Evolutionary conservation across 768 basidiomycete genomes (phyloP).

Genomic region (Cystobasidium onofrii): DNA sequence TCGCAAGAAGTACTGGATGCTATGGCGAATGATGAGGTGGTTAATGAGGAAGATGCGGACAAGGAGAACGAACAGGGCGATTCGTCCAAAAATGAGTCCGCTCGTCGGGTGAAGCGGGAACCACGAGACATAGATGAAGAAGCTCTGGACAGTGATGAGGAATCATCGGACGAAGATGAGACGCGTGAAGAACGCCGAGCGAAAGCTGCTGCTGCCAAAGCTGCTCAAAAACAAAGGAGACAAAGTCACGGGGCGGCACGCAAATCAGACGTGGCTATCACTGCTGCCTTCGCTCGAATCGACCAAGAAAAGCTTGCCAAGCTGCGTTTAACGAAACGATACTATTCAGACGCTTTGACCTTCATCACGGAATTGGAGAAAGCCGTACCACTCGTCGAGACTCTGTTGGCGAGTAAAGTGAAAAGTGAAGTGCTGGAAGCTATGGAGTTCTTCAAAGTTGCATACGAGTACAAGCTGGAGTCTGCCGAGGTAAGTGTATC

Average conservation of each 20-base stretch:
- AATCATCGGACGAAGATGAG: slow-evolving; percentile 35
- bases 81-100: slow-evolving; percentile 46
- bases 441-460: slow-evolving; percentile 71
- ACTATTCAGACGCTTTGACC: slow-evolving; percentile 70
- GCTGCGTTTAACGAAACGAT: slow-evolving; percentile 69
- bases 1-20: slow-evolving; percentile 52
- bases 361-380: slow-evolving; percentile 67
- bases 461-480: slow-evolving; percentile 70
- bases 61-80: slow-evolving; percentile 45
- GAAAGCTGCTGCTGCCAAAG: slow-evolving; percentile 37
- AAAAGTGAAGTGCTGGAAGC: slow-evolving; percentile 50
- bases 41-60: slow-evolving; percentile 54
- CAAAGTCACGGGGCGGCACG: slow-evolving; percentile 51
- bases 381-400: slow-evolving; percentile 54
- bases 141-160: slow-evolving; percentile 42
- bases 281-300: slow-evolving; percentile 62
- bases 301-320: slow-evolving; percentile 60
- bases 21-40: slow-evolving; percentile 38
- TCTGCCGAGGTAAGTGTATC: slow-evolving; percentile 58
- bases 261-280: slow-evolving; percentile 62
- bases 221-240: slow-evolving; percentile 42
- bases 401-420: slow-evolving; percentile 68
- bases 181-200: slow-evolving; percentile 41
- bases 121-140: slow-evolving; percentile 42
- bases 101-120: slow-evolving; percentile 34